Evolutionary conservation across 352 stramenopile species (phyloP).

Genomic region (Chrysophaeum taylorii): DNA sequence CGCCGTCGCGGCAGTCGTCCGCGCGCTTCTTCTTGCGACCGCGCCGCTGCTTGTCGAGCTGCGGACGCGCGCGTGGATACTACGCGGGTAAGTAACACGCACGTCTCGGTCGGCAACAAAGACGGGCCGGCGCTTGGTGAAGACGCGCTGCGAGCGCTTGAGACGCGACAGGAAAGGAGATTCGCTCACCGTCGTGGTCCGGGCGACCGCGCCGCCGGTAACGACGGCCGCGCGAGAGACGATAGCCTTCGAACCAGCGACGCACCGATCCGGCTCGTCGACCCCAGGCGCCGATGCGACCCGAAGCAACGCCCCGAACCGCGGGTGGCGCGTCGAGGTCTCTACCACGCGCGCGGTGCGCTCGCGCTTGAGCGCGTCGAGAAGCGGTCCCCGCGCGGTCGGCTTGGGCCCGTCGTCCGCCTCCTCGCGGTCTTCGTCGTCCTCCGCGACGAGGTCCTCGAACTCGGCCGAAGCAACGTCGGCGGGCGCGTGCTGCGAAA

Average conservation of each 20-base stretch:
- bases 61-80: too few relatives aligned
- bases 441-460: neutral
- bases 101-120: too few relatives aligned
- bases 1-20: too few relatives aligned
- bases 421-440: neutral
- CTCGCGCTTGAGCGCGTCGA: neutral
- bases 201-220: neutral
- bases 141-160: too few relatives aligned
- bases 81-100: too few relatives aligned
- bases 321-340: neutral
- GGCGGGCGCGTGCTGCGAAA: neutral
- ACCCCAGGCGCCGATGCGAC: neutral
- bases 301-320: neutral
- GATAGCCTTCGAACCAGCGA: too few relatives aligned
- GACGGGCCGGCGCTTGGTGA: too few relatives aligned
- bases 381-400: neutral
- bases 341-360: neutral
- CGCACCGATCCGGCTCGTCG: too few relatives aligned
- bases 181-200: neutral
- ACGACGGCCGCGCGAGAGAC: too few relatives aligned
- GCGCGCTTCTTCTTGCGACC: too few relatives aligned
- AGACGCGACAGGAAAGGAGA: too few relatives aligned
- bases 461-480: neutral
- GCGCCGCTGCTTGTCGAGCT: too few relatives aligned
- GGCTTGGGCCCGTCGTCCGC: neutral